A percentile compares a stretch with the other conserved stretches of the same genome.
Evolutionary conservation across 2,329 filamentous ascomycete genomes (phyloP).

Genomic region (Apiospora pterosperma): DNA sequence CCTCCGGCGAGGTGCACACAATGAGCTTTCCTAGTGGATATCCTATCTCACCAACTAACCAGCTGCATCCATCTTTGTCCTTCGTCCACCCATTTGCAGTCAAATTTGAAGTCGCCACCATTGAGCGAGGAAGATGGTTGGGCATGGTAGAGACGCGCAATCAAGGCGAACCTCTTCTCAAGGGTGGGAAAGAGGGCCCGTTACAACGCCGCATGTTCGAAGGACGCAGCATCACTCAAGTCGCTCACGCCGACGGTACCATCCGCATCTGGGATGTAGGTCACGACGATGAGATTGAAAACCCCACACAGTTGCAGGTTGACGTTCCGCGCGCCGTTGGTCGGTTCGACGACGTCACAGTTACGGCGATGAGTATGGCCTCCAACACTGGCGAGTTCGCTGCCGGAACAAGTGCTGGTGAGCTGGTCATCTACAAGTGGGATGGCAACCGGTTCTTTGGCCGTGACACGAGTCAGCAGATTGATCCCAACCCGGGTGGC

Average conservation of each 20-base stretch:
- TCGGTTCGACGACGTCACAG: slow-evolving; percentile 71
- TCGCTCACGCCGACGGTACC: slow-evolving; percentile 86
- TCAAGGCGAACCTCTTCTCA: slow-evolving; percentile 73
- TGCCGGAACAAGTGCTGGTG: slow-evolving; percentile 77
- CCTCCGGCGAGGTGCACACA: slow-evolving; percentile 85
- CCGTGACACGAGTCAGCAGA: slow-evolving; percentile 51
- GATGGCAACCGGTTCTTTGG: slow-evolving; percentile 74
- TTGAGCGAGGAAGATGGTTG: slow-evolving; percentile 81
- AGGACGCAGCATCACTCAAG: slow-evolving; percentile 78
- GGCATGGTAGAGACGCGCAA: slow-evolving; percentile 82
- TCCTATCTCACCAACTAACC: slow-evolving; percentile 87
- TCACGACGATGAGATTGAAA: slow-evolving; percentile 90
- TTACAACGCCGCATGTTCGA: slow-evolving; percentile 75
- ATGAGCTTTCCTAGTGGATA: slow-evolving; percentile 90
- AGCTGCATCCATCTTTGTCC: slow-evolving; percentile 81
- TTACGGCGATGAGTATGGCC: slow-evolving; percentile 77
- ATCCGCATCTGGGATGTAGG: slow-evolving; percentile 92
- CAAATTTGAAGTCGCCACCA: slow-evolving; percentile 64
- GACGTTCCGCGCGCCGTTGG: slow-evolving; percentile 81
- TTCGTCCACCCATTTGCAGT: slow-evolving; percentile 89
- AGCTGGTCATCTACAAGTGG: slow-evolving; percentile 85
- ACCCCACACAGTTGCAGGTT: slow-evolving; percentile 74
- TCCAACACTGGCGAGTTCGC: slow-evolving; percentile 81
- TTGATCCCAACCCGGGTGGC: slow-evolving; percentile 61
- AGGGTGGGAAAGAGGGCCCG: slow-evolving; percentile 72